phyloP scores from a whole-genome alignment of 148 eudicot species.

The Diospyros lotus region DNA sequence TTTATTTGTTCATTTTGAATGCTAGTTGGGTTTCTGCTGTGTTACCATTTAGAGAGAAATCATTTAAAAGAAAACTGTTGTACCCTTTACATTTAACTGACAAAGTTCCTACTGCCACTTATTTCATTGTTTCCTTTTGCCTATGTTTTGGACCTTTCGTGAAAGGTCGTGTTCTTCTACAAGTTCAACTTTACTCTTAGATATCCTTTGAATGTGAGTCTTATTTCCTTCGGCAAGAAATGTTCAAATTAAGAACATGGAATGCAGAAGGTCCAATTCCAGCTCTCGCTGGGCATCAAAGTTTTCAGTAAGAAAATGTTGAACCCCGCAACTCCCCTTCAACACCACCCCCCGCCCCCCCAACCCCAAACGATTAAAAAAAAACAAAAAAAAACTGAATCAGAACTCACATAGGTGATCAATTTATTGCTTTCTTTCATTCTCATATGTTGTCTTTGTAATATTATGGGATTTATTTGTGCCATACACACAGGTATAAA shows the following conservation, averaged over 20 bases:
- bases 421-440: not conserved
- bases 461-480: not conserved
- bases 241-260: not conserved
- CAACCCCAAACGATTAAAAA: too few species aligned
- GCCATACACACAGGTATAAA: not conserved
- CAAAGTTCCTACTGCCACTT: not conserved
- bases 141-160: not conserved
- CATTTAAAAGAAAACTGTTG: not conserved
- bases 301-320: too few species aligned
- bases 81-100: not conserved
- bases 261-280: not conserved
- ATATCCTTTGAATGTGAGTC: not conserved
- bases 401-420: not conserved
- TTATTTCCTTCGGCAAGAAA: not conserved
- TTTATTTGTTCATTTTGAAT: not conserved
- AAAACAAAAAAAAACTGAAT: not conserved
- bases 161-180: not conserved
- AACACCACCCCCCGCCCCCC: too few species aligned
- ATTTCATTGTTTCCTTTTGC: not conserved
- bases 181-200: not conserved
- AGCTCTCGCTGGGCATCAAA: not conserved
- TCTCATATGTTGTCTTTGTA: not conserved
- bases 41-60: not conserved
- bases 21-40: not conserved
- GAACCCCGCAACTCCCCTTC: too few species aligned